Evolutionary conservation across 306 rosid genomes (phyloP).

Genomic region (Citrullus mucosospermus): DNA sequence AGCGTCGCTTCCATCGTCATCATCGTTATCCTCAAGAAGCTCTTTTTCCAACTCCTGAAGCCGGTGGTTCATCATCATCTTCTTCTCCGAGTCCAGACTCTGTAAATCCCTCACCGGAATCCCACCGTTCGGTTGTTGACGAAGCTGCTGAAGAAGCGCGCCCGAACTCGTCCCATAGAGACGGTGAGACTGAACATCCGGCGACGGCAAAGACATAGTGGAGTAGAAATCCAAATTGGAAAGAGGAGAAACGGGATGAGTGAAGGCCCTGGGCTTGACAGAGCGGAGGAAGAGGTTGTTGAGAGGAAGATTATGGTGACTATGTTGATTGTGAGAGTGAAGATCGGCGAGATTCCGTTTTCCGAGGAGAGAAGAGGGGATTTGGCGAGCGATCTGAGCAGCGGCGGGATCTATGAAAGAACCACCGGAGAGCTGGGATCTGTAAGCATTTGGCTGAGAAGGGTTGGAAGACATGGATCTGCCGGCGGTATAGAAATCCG

Average conservation of each 20-base stretch:
- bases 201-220: slow-evolving; percentile 8
- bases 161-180: neutral
- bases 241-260: slow-evolving; percentile 34
- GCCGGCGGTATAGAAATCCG: slow-evolving; percentile 37
- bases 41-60: slow-evolving; percentile 73
- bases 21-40: slow-evolving; percentile 70
- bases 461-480: slow-evolving; percentile 36
- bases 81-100: slow-evolving; percentile 35
- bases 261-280: slow-evolving; percentile 45
- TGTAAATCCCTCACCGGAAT: slow-evolving; percentile 12
- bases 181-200: slow-evolving; percentile 6
- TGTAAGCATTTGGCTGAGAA: slow-evolving; percentile 37
- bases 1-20: slow-evolving; percentile 41
- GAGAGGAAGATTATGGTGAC: slow-evolving; percentile 24
- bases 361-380: slow-evolving; percentile 18
- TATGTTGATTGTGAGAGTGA: slow-evolving; percentile 20
- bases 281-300: slow-evolving; percentile 38
- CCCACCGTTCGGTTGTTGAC: slow-evolving; percentile 19
- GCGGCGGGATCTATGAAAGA: slow-evolving; percentile 37
- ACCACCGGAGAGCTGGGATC: slow-evolving; percentile 32
- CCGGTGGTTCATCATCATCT: slow-evolving; percentile 31
- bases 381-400: slow-evolving; percentile 43
- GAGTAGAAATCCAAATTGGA: slow-evolving; percentile 50
- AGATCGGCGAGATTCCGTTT: slow-evolving; percentile 68
- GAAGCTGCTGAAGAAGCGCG: slow-evolving; percentile 31